Evolutionary conservation across 1,139 yeast species (phyloP).

Genomic region (Candida sp.): DNA sequence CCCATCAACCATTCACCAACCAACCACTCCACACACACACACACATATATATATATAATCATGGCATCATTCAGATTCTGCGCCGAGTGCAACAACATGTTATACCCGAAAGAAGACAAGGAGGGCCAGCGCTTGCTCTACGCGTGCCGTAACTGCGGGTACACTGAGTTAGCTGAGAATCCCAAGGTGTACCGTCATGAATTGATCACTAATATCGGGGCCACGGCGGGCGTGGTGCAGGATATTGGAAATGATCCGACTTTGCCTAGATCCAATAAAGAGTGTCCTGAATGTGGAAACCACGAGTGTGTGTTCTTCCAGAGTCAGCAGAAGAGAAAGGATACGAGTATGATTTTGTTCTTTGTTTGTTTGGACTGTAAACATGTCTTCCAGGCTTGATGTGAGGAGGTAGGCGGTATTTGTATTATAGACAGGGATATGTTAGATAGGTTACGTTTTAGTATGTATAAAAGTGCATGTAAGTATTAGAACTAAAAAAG

Average conservation of each 20-base stretch:
- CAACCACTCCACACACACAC: not conserved
- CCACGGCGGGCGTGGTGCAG: conserved; percentile 97
- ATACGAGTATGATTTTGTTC: conserved; percentile 94
- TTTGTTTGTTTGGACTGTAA: conserved; percentile 92
- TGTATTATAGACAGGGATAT: not conserved
- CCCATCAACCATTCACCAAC: not conserved
- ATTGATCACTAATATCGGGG: conserved; percentile 86
- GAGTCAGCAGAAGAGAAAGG: conserved; percentile 92
- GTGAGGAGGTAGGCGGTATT: not conserved
- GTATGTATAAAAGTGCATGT: conserved; percentile 3
- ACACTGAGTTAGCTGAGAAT: conserved; percentile 90
- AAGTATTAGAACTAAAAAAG: conserved; percentile 1
- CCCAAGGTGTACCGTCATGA: conserved; percentile 94
- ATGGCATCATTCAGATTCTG: conserved; percentile 96
- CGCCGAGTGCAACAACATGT: conserved; percentile 96
- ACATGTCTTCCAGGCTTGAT: conserved; percentile 60
- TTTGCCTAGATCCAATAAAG: conserved; percentile 90
- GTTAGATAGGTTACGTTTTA: not conserved
- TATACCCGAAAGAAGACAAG: conserved; percentile 97
- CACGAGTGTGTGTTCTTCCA: conserved; percentile 96
- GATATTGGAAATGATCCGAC: conserved; percentile 98
- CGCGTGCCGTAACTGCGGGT: conserved; percentile 95
- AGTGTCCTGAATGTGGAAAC: conserved; percentile 88
- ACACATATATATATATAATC: not conserved
- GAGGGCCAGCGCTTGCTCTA: conserved; percentile 72